These are phyloP conservation scores for Penicillium arizonense DNA, from an alignment of 495 filamentous ascomycete species.

Conservation along the genomic window DNA sequence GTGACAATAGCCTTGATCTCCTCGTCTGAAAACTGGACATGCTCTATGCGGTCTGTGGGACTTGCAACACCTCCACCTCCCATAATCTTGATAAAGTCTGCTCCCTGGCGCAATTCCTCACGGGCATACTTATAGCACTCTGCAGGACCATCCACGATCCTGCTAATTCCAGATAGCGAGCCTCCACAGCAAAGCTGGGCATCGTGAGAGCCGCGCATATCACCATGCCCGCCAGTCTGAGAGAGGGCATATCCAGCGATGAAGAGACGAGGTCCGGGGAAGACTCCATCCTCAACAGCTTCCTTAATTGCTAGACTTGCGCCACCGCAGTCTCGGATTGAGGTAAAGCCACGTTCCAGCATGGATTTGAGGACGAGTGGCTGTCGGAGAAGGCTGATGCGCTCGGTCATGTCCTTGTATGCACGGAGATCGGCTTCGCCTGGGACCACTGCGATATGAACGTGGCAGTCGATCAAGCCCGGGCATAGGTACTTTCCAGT, in stretches of 20 bases:
- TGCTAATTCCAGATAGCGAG: conserved; percentile 23
- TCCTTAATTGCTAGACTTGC: conserved; percentile 48
- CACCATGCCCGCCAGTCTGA: conserved; percentile 56
- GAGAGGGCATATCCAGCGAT: conserved; percentile 40
- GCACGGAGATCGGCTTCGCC: conserved; percentile 30
- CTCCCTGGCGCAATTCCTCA: conserved; percentile 49
- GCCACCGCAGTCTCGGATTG: conserved; percentile 51
- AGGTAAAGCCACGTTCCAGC: conserved; percentile 53
- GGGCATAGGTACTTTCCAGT: conserved; percentile 49
- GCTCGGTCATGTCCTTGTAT: conserved; percentile 21
- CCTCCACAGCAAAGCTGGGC: conserved; percentile 41
- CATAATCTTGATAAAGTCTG: conserved; percentile 61
- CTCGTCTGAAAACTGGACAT: conserved; percentile 50
- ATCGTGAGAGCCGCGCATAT: conserved; percentile 34
- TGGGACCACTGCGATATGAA: conserved; percentile 49
- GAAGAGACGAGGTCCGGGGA: conserved; percentile 47
- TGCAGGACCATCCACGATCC: conserved; percentile 48
- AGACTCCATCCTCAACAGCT: conserved; percentile 44
- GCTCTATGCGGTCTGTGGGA: conserved; percentile 47
- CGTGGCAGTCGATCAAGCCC: conserved; percentile 59
- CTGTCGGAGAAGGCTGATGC: conserved; percentile 13
- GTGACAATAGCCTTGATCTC: conserved; percentile 51
- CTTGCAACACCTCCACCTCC: conserved; percentile 50
- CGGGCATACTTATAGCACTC: conserved; percentile 47
- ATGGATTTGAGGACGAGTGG: conserved; percentile 33